Base-by-base conservation (phyloP, 1,139 yeast genomes). In the Suhomyces bolitotheri region DNA sequence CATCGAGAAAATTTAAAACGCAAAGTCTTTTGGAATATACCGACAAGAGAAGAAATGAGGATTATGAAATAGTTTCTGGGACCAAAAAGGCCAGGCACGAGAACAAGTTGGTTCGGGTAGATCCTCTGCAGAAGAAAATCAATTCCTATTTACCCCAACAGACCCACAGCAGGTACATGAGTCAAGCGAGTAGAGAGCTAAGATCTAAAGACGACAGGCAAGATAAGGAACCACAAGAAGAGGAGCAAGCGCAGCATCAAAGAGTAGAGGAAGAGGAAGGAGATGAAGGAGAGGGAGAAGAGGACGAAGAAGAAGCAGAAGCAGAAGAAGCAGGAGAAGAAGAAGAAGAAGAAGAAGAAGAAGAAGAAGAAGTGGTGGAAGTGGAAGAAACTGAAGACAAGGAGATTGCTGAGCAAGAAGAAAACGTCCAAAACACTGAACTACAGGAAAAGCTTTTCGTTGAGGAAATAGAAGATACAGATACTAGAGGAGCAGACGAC, bases 21-120 rank as follows among this genome's bases (percentile, higher is more conserved):
- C 94, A 86, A 49, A 72, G 80, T 2, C 62, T 80, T 0, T 43
- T 76, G 7, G 58, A 71, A 2, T 51, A 34, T 29, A 33, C 33
- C 8, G 34, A 30, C 6, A 34, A 36, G 30, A 22, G 35, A 4
- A 26, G 15, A 19, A 23, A 33, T 15, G 36, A 37, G 1, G 37
- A 33, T 14, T 33, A 29, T 11, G 29, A 26, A n/a, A 17, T 30
- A 5, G 47, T 7, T 4, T 34, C 43, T n/a, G 49, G 28, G 3
- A 22, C 29, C 4, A 67, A 66, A 40, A 65, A 62, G 43, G 50
- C 54, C 31, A 51, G 78, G 39, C 76, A 76, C 46, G 94, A 82
- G 44, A 77, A 81, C 49, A 79, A 79, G 43, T 50, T 83, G 49
- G 87, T 84, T 0, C 63, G 96, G 40, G 85, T 90, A 0, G 97